These are phyloP conservation scores for Mycena galopus DNA, from an alignment of 768 basidiomycete species.

Conservation along the genomic window DNA sequence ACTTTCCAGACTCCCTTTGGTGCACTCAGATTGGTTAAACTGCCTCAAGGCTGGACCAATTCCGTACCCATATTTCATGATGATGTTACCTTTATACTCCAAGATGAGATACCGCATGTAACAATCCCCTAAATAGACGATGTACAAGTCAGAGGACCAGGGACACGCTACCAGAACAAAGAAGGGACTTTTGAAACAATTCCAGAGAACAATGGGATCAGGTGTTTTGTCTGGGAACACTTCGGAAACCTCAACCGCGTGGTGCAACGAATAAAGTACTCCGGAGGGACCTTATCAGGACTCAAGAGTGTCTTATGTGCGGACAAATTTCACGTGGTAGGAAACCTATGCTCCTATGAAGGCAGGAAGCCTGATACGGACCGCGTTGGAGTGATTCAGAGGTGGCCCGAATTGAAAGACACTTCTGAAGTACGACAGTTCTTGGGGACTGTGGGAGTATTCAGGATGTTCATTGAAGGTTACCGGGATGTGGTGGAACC, in stretches of 20 bases:
- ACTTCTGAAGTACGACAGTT: too few relatives aligned
- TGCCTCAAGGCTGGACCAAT: constrained; percentile 49
- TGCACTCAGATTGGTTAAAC: constrained; percentile 29
- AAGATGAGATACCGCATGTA: constrained; percentile 44
- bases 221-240: too few relatives aligned
- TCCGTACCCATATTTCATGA: too few relatives aligned
- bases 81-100: constrained; percentile 42
- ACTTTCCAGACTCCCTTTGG: constrained; percentile 46
- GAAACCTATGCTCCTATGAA: not conserved
- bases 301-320: not conserved
- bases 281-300: too few relatives aligned
- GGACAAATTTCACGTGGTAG: not conserved
- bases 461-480: too few relatives aligned
- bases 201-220: not conserved
- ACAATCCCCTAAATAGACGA: constrained; percentile 46
- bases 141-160: constrained; percentile 30
- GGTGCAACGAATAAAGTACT: not conserved
- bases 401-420: too few relatives aligned
- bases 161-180: not conserved
- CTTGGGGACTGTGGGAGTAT: too few relatives aligned
- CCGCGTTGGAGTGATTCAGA: too few relatives aligned
- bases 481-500: too few relatives aligned
- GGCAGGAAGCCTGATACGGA: not conserved
- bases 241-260: not conserved
- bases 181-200: not conserved